A percentile compares a stretch with the other conserved stretches of the same genome.
Conservation (phyloP, 2,329 filamentous ascomycete species). For the Colletotrichum tropicale region DNA sequence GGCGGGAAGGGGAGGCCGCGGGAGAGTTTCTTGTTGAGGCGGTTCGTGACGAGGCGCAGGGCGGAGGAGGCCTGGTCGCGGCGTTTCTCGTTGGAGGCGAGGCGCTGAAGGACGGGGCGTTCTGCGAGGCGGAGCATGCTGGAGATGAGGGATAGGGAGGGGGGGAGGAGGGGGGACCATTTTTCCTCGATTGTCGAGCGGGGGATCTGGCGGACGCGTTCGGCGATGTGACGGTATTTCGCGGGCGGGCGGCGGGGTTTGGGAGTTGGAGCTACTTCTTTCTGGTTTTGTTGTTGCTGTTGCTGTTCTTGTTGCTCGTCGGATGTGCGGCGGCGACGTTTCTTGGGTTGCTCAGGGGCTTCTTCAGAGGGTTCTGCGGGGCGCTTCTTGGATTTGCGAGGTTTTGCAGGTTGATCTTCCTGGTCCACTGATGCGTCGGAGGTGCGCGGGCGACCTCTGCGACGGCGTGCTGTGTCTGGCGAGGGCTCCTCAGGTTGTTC, state of each 20-base stretch:
- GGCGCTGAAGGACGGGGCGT: conserved; percentile 64
- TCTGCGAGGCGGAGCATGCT: conserved; percentile 63
- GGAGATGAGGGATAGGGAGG: conserved; percentile 60
- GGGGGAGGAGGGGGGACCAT: conserved; percentile 63
- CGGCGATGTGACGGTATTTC: conserved; percentile 55
- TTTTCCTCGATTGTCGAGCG: conserved; percentile 70
- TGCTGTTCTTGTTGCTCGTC: conserved; percentile 8
- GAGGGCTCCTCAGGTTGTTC: neutral
- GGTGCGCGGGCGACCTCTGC: conserved; percentile 18
- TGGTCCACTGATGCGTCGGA: conserved; percentile 10
- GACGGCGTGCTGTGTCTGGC: conserved; percentile 14
- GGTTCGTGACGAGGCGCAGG: conserved; percentile 58
- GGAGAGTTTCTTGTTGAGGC: conserved; percentile 61
- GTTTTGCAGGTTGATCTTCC: conserved; percentile 19
- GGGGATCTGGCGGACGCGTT: conserved; percentile 59
- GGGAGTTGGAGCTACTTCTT: neutral
- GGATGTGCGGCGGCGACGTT: conserved; percentile 1
- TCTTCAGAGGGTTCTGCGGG: neutral
- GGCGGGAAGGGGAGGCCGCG: conserved; percentile 72
- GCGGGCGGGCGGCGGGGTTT: conserved; percentile 27
- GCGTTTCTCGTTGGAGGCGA: conserved; percentile 52
- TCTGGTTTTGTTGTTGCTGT: neutral
- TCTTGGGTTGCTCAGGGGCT: neutral
- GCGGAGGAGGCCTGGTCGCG: conserved; percentile 60
- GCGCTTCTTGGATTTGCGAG: conserved; percentile 11